These are phyloP conservation scores for Diospyros kaki DNA, from an alignment of 148 eudicot species.

Conservation along the genomic window DNA sequence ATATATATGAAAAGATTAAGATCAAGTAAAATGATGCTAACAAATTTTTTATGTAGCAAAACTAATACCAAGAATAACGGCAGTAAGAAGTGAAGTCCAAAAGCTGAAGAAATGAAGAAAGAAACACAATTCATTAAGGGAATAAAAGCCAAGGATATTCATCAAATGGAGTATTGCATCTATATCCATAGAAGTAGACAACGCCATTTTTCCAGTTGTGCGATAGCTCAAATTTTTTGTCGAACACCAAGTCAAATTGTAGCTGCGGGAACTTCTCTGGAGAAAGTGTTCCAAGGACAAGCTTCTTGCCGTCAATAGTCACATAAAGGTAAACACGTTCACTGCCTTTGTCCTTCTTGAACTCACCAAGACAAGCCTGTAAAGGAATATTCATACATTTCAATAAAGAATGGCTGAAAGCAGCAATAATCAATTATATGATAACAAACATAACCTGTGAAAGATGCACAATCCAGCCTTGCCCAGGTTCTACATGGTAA, in stretches of 20 bases:
- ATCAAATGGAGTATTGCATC: conserved; percentile 28
- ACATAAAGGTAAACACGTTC: conserved; percentile 50
- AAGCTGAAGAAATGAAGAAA: background rate
- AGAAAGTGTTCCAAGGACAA: conserved; percentile 62
- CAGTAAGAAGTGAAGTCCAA: background rate
- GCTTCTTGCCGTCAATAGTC: conserved; percentile 43
- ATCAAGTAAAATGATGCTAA: too few species aligned
- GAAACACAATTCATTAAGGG: background rate
- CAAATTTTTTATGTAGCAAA: too few species aligned
- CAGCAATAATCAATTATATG: background rate
- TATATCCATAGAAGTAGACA: conserved; percentile 65
- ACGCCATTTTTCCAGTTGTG: conserved; percentile 79
- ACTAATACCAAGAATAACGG: background rate
- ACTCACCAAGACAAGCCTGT: conserved; percentile 71
- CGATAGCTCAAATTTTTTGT: conserved; percentile 55
- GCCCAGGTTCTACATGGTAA: conserved; percentile 39
- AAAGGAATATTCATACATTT: background rate
- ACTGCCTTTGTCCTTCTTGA: conserved; percentile 46
- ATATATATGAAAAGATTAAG: background rate
- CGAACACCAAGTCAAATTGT: conserved; percentile 63
- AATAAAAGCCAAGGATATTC: conserved; percentile 36
- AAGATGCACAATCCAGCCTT: conserved; percentile 52
- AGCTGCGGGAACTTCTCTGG: conserved; percentile 53
- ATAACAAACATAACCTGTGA: conserved; percentile 46
- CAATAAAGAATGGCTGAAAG: background rate